phyloP scores from a whole-genome alignment of 1,139 yeast species.

The Suhomyces kunorum region DNA sequence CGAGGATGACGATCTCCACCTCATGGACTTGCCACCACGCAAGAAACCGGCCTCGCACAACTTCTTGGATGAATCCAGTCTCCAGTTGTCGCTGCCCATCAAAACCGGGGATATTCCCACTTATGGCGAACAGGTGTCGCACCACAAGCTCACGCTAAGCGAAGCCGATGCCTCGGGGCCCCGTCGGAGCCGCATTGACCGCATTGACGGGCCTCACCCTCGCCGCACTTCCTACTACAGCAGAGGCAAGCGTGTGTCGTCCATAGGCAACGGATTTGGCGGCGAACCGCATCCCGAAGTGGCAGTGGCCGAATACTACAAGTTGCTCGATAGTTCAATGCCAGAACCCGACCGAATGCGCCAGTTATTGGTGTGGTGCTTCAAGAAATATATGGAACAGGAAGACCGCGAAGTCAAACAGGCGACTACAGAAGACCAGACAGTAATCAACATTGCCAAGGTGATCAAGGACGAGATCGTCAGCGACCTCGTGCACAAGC shows the following conservation, averaged over 20 bases:
- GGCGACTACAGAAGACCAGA: conserved; percentile 34
- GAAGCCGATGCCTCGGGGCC: conserved; percentile 19
- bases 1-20: conserved; percentile 12
- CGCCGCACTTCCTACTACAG: conserved; percentile 54
- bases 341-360: conserved; percentile 78
- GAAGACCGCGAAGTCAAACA: conserved; percentile 34
- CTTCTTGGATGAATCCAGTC: conserved; percentile 18
- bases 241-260: conserved; percentile 72
- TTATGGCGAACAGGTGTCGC: conserved; percentile 37
- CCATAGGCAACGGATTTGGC: conserved; percentile 70
- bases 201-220: conserved; percentile 16
- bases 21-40: conserved; percentile 11
- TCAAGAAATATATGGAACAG: conserved; percentile 49
- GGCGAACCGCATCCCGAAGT: conserved; percentile 72
- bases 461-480: conserved; percentile 67
- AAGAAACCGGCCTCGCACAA: conserved; percentile 9
- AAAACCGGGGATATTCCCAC: conserved; percentile 9
- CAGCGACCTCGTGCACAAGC: conserved; percentile 58
- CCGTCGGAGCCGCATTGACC: conserved; percentile 19
- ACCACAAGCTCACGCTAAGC: conserved; percentile 24
- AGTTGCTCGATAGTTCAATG: conserved; percentile 58
- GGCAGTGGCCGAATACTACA: conserved; percentile 56
- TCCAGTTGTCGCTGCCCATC: conserved; percentile 30
- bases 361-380: conserved; percentile 70
- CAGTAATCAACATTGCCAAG: conserved; percentile 56